Evolutionary conservation across 805 yeast genomes (phyloP), one percentile per base, ranked within the genome.

Genomic region (Lipomyces japonicus): DNA sequence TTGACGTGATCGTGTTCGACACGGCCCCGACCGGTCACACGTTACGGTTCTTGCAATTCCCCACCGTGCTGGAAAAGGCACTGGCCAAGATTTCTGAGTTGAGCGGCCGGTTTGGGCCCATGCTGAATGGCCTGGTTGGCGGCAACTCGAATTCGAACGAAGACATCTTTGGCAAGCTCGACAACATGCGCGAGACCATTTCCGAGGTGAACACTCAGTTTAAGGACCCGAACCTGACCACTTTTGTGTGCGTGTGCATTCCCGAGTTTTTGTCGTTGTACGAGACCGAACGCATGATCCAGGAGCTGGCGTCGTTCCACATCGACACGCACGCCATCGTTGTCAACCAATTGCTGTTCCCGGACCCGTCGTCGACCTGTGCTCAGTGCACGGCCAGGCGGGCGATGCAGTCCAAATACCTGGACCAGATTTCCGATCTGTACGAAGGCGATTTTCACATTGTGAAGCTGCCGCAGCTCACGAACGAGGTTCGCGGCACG

Each of bases 21-120:
- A 93, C 99, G n/a, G 98, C 99, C 0, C 99, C 99, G 61, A 93
- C 99, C 0, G 99, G 99, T 32, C 99, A 93, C 70, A 93, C 98
- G 2, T 75, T 93, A 62, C 80, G 99, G 64, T 93, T 93, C 69
- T 75, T 93, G 67, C 96, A 90, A 70, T 79, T 93, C 63, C 99
- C 99, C 34, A 79, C 95, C 25, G 90, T 96, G 2, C 73, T 93
- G 55, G 95, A 89, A 62, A 88, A 87, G 67, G 77, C 95, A 32
- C 75, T 93, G 60, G 82, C 84, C 43, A 93, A 91, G 65, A 82
- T 93, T 67, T 82, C 89, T 62, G 95, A 88, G 61, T 76, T 93
- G 49, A 81, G 91, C 37, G 84, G 90, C 12, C 80, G 79, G 63
- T 78, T 93, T 61, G 99, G 97, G 1, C 97, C 97, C 23, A 78